Base-by-base conservation (phyloP, 345 rosid genomes). In the Hibiscus tridactylites region DNA sequence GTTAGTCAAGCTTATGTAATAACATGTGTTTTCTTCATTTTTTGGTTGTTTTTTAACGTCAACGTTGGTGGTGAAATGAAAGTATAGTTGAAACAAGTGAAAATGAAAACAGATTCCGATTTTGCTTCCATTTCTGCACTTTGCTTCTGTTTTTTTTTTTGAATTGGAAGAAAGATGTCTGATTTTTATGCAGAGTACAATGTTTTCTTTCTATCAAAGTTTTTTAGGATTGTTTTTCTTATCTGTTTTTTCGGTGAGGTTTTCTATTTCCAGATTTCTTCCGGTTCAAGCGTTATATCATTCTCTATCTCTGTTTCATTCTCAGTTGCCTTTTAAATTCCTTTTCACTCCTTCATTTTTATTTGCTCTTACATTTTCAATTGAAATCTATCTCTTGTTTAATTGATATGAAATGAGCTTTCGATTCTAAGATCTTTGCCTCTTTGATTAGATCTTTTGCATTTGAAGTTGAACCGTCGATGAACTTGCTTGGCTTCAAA, bases 241-340 rank as follows among this genome's bases (percentile, higher is more conserved):
- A 28, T 59, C 9, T 59, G 65, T 58, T 79, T 63, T 77, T 83
- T 81, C 83, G 84, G 83, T 64, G 87, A 58, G 54, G 72, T 50
- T 80, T 64, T 24, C 50, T 77, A 31, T 71, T 78, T 16, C 3
- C 52, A 42, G 65, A 61, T 71, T 65, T 73, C 77, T 75, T 80
- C 53, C 70, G 24, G 13, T 53, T 74, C 33, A 61, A 75, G 66
- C 65, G 17, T 19, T 71, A 64, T 9, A 39, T 9, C 31, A 29
- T 49, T 73, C 58, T 44, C 16, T 65, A 4, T 3, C 17, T 49
- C 54, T 12, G 17, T 49, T 54, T 54, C 59, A 17, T 35, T 56
- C 49, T 70, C 49, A 49, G n/a, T 37, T 9, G 3, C 13, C 16
- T 28, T 1, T 60, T 28, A 50, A 68, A 49, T 68, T 57, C 29